A percentile compares a stretch with the other conserved stretches of the same genome.
phyloP scores from a whole-genome alignment of 2,329 filamentous ascomycete species.

The Trichoderma sp. region DNA sequence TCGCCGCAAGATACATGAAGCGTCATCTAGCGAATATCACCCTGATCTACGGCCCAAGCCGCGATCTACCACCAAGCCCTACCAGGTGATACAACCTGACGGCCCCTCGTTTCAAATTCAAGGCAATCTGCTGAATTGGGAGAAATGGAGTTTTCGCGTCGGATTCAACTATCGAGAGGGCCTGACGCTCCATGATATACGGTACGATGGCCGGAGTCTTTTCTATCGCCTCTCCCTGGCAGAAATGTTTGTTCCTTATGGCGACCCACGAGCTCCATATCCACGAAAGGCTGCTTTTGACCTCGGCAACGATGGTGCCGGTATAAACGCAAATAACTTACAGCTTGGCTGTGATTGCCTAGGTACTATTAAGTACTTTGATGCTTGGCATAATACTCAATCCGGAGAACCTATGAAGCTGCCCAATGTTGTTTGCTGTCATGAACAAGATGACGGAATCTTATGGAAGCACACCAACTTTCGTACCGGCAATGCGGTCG shows the following conservation, averaged over 20 bases:
- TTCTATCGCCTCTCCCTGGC: slow-evolving; percentile 17
- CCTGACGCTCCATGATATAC: slow-evolving; percentile 65
- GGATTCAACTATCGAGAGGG: slow-evolving; percentile 52
- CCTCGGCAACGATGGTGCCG: slow-evolving; percentile 65
- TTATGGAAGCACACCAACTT: slow-evolving; percentile 63
- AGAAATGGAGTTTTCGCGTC: background rate
- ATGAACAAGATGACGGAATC: slow-evolving; percentile 49
- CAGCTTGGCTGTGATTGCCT: slow-evolving; percentile 65
- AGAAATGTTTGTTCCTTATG: slow-evolving; percentile 2
- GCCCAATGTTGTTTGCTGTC: slow-evolving; percentile 36
- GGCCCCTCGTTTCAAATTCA: background rate
- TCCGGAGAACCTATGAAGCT: slow-evolving; percentile 20
- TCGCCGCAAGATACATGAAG: background rate
- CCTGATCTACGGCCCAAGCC: background rate
- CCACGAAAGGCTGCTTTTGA: slow-evolving; percentile 70
- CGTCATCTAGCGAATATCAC: background rate
- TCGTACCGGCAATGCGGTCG: slow-evolving; percentile 54
- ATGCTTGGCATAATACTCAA: slow-evolving; percentile 9
- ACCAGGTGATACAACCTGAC: background rate
- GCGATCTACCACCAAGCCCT: background rate
- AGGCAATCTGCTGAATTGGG: background rate
- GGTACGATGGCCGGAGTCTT: slow-evolving; percentile 63
- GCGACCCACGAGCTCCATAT: slow-evolving; percentile 48
- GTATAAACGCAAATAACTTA: slow-evolving; percentile 65
- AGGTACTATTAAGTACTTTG: slow-evolving; percentile 43